phyloP scores from a whole-genome alignment of 208 protist genomes.

The Trypanosoma theileri region DNA sequence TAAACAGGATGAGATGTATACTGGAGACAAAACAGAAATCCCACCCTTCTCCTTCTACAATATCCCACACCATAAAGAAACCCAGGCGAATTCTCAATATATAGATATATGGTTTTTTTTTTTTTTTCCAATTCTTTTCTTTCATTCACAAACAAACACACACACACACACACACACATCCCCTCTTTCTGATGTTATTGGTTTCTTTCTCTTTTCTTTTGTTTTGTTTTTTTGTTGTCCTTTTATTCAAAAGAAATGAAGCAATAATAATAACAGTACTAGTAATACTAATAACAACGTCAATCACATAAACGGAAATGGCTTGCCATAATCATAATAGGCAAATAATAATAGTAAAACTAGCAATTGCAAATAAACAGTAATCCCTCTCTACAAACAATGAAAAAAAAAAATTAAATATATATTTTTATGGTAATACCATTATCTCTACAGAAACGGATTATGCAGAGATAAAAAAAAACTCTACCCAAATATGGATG shows the following conservation, averaged over 20 bases:
- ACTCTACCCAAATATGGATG: too few relatives aligned
- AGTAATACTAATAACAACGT: background rate
- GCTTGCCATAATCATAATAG: too few relatives aligned
- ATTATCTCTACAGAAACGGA: background rate
- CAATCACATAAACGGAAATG: too few relatives aligned
- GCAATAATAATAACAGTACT: background rate
- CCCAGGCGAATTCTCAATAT: too few relatives aligned
- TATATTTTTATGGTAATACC: background rate
- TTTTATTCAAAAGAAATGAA: constrained; percentile 7
- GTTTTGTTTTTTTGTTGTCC: too few relatives aligned
- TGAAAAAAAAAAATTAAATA: background rate
- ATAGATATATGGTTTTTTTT: too few relatives aligned
- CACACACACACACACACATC: background rate
- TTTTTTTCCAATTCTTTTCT: background rate
- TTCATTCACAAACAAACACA: too few relatives aligned
- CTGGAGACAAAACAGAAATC: constrained; percentile 7
- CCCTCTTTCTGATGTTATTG: background rate
- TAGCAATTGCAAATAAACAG: too few relatives aligned
- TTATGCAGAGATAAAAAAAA: background rate
- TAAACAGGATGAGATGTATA: constrained; percentile 5
- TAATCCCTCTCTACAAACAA: too few relatives aligned
- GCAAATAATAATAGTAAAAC: too few relatives aligned
- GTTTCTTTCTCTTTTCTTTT: too few relatives aligned
- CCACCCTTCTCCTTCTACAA: background rate
- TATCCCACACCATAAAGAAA: background rate